Evolutionary conservation across 2,329 filamentous ascomycete species (phyloP).

Genomic region (Calonectria honghensis): DNA sequence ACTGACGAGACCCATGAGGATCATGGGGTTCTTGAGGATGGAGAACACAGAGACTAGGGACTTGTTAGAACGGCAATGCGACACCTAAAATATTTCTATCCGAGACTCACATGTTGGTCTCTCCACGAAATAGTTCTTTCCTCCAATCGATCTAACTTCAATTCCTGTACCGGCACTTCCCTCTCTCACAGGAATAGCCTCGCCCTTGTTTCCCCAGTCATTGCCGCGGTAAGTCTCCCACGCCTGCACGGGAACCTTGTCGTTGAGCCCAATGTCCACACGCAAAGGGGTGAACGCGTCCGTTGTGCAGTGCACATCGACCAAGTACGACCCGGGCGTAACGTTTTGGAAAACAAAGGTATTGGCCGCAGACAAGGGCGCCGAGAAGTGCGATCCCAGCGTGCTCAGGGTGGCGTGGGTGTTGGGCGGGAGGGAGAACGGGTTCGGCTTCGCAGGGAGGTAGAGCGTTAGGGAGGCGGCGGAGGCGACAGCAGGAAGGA

Average conservation of each 20-base stretch:
- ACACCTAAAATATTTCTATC: background rate
- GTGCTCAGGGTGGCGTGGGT: conserved; percentile 78
- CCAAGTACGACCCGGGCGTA: conserved; percentile 83
- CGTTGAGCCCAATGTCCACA: conserved; percentile 78
- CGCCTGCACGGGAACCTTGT: conserved; percentile 71
- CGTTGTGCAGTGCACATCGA: conserved; percentile 85
- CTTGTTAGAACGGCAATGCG: conserved; percentile 32
- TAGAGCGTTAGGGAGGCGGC: conserved; percentile 65
- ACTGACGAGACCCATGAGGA: conserved; percentile 89
- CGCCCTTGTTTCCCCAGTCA: conserved; percentile 91
- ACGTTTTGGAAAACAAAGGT: conserved; percentile 86
- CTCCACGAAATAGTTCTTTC: conserved; percentile 86
- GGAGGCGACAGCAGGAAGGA: conserved; percentile 58
- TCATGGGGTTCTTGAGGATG: conserved; percentile 96
- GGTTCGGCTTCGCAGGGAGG: conserved; percentile 70
- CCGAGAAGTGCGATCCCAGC: conserved; percentile 64
- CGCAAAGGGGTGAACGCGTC: conserved; percentile 86
- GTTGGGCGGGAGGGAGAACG: conserved; percentile 75
- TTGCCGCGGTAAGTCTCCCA: conserved; percentile 94
- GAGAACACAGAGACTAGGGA: conserved; percentile 82
- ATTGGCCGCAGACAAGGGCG: conserved; percentile 80
- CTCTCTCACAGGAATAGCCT: conserved; percentile 68
- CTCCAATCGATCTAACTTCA: conserved; percentile 76
- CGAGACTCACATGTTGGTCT: conserved; percentile 81
- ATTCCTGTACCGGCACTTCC: conserved; percentile 67